These are phyloP conservation scores for Melastoma candidum DNA, from an alignment of 441 rosid species.

Conservation along the genomic window DNA sequence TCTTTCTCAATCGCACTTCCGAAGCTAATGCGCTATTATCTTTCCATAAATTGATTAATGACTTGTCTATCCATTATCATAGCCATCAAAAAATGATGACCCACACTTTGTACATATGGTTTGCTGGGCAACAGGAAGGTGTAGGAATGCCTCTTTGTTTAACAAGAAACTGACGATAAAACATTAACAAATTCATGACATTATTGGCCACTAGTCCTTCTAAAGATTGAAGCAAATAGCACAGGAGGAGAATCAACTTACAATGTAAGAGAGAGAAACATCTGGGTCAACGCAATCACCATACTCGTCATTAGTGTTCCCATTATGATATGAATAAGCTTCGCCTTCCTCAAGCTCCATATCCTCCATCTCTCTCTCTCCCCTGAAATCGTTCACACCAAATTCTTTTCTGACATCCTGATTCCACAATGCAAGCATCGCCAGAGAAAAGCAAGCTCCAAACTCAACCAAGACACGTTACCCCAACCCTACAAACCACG, in stretches of 20 bases:
- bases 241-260: constrained; percentile 1
- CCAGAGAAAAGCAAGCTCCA: too few relatives aligned
- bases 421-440: too few relatives aligned
- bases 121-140: too few relatives aligned
- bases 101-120: too few relatives aligned
- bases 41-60: not conserved
- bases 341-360: constrained; percentile 22
- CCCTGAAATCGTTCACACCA: constrained; percentile 9
- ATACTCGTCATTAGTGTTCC: not conserved
- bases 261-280: constrained; percentile 14
- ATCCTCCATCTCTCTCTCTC: constrained; percentile 42
- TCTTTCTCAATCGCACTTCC: not conserved
- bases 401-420: too few relatives aligned
- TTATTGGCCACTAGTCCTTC: too few relatives aligned
- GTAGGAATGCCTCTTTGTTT: too few relatives aligned
- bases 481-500: too few relatives aligned
- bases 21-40: not conserved
- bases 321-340: constrained; percentile 10
- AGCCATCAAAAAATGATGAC: too few relatives aligned
- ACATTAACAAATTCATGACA: too few relatives aligned
- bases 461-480: too few relatives aligned
- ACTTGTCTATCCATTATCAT: not conserved
- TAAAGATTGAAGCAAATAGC: constrained; percentile 1
- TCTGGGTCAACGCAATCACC: constrained; percentile 14
- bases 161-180: too few relatives aligned